Evolutionary conservation across 148 eudicot species (phyloP).

Genomic region (Oxyria digyna): DNA sequence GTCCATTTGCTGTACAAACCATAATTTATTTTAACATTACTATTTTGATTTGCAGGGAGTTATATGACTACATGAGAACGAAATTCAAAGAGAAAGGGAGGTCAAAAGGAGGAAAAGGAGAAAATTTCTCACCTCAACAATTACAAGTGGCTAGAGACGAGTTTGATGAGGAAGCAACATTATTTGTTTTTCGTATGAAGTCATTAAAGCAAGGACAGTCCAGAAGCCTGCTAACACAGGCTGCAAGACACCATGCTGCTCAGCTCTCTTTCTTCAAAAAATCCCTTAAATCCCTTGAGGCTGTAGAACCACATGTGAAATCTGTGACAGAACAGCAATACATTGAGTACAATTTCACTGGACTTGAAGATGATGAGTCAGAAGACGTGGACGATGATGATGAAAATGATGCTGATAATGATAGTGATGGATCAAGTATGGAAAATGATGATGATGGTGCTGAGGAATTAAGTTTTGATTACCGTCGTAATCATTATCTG

Average conservation of each 20-base stretch:
- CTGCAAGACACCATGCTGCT: slow-evolving; percentile 93
- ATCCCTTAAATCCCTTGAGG: slow-evolving; percentile 68
- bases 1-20: not conserved
- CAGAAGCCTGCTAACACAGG: slow-evolving; percentile 92
- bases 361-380: slow-evolving; percentile 56
- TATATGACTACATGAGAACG: slow-evolving; percentile 47
- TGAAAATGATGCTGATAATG: slow-evolving; percentile 19
- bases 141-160: slow-evolving; percentile 63
- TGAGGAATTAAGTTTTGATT: slow-evolving; percentile 52
- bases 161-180: slow-evolving; percentile 71
- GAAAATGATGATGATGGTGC: slow-evolving; percentile 17
- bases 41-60: slow-evolving; percentile 30
- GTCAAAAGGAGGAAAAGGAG: slow-evolving; percentile 51
- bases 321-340: slow-evolving; percentile 60
- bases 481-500: slow-evolving; percentile 21
- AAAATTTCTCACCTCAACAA: slow-evolving; percentile 43
- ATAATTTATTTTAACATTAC: slow-evolving; percentile 9
- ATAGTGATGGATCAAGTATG: slow-evolving; percentile 22
- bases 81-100: slow-evolving; percentile 60
- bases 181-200: slow-evolving; percentile 77
- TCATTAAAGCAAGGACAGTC: slow-evolving; percentile 91
- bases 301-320: slow-evolving; percentile 79
- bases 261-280: slow-evolving; percentile 78
- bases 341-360: slow-evolving; percentile 74
- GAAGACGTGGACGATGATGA: slow-evolving; percentile 30